These are phyloP conservation scores for Psilocybe sp. DNA, from an alignment of 768 basidiomycete species.

Conservation along the genomic window DNA sequence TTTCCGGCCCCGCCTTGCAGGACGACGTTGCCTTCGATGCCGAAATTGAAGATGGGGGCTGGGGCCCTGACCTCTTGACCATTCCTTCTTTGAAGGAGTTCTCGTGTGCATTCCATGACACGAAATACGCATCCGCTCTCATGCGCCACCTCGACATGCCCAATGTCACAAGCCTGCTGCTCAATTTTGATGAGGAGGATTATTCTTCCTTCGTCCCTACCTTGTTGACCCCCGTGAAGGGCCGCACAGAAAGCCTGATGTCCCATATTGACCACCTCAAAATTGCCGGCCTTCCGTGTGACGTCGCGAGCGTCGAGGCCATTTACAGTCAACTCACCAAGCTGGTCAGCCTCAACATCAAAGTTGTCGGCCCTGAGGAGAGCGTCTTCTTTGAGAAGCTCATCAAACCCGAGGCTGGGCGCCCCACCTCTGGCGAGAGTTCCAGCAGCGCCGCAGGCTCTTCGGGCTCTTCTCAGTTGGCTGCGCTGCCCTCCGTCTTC, in stretches of 20 bases:
- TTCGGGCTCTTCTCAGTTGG: background rate
- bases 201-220: constrained; percentile 45
- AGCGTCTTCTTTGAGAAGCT: constrained; percentile 28
- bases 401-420: constrained; percentile 13
- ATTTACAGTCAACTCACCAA: constrained; percentile 48
- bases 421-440: constrained; percentile 1
- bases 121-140: constrained; percentile 35
- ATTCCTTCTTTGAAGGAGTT: constrained; percentile 38
- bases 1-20: constrained; percentile 50
- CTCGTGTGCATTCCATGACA: constrained; percentile 36
- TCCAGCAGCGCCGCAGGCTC: background rate
- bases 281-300: constrained; percentile 48
- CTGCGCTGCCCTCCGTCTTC: constrained; percentile 22
- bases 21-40: constrained; percentile 17
- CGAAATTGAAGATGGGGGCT: constrained; percentile 23
- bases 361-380: constrained; percentile 26
- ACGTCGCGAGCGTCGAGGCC: constrained; percentile 22
- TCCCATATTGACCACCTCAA: constrained; percentile 49
- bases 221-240: constrained; percentile 37
- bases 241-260: constrained; percentile 43
- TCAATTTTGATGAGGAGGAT: constrained; percentile 59
- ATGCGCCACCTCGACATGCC: constrained; percentile 37
- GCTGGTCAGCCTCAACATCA: constrained; percentile 40
- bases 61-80: constrained; percentile 33
- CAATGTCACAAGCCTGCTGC: constrained; percentile 36